Evolutionary conservation across 345 rosid genomes (phyloP), one percentile per base, ranked within the genome.

Genomic region (Syzygium aromaticum): DNA sequence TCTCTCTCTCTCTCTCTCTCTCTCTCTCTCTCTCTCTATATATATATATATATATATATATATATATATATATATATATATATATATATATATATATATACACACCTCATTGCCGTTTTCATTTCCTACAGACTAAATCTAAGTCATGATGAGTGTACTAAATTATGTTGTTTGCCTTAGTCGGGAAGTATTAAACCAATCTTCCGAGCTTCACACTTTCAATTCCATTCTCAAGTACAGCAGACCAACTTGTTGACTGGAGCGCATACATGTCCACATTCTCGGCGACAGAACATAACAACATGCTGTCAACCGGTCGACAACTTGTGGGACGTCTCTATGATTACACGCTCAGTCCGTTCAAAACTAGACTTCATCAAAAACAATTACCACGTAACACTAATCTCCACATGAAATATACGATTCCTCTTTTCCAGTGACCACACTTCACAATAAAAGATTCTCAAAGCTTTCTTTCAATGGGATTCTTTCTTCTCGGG

Each of bases 1-100:
- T 52, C 7, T 52, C 56, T 53, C 56, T 53, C 22, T 52, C 5
- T 52, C 2, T 53, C 6, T 52, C 3, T 52, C 8, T 52, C 3
- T 52, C 7, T 52, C 56, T 53, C 56, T 53, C 22, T 52, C 5
- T 52, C 2, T 53, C 6, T 52, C 3, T 16, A 0, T 16, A 1
- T 17, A 1, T 54, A 6, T 7, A 7, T 21, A 3, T 49, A 2
- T n/a, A n/a, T n/a, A n/a, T n/a, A n/a, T n/a, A n/a, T n/a, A n/a
- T n/a, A n/a, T n/a, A n/a, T n/a, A n/a, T n/a, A n/a, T n/a, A n/a
- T n/a, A n/a, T n/a, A 0, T 17, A 0, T 53, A 1, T 52, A 0
- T 14, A 2, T 52, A 2, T 52, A 5, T 52, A 5, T 52, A 1
- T 54, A 6, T 54, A 6, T 54, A 22, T 54, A 6, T 21, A 8